A percentile compares a stretch with the other conserved stretches of the same genome.
Conservation (phyloP, 1,139 yeast genomes). For the Magnusiomyces starmeri region DNA sequence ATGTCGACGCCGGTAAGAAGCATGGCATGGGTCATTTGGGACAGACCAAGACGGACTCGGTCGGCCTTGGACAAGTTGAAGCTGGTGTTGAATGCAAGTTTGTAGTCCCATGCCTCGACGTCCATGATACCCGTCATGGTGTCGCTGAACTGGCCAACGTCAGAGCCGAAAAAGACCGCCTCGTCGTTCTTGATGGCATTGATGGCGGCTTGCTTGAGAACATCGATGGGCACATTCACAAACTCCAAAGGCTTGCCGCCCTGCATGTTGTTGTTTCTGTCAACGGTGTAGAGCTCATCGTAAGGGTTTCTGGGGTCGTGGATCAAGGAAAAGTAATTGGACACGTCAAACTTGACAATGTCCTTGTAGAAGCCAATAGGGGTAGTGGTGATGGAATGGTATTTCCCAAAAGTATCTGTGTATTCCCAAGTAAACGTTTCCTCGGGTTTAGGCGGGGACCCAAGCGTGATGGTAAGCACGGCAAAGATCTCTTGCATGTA, state of each 20-base stretch:
- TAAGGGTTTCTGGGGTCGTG: slow-evolving; percentile 56
- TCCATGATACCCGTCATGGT: slow-evolving; percentile 48
- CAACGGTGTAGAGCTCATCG: slow-evolving; percentile 53
- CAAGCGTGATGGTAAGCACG: slow-evolving; percentile 49
- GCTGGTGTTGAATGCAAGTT: slow-evolving; percentile 47
- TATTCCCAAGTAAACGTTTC: slow-evolving; percentile 55
- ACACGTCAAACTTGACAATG: slow-evolving; percentile 42
- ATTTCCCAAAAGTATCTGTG: slow-evolving; percentile 49
- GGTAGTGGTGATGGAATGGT: slow-evolving; percentile 41
- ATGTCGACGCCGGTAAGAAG: slow-evolving; percentile 57
- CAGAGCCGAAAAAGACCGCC: slow-evolving; percentile 66
- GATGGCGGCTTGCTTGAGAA: slow-evolving; percentile 49
- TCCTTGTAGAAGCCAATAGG: slow-evolving; percentile 47
- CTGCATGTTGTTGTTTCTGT: slow-evolving; percentile 49
- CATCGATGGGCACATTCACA: slow-evolving; percentile 46
- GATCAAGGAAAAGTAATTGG: slow-evolving; percentile 48
- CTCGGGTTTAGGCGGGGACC: slow-evolving; percentile 54
- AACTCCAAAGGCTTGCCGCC: slow-evolving; percentile 61
- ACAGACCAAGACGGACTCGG: slow-evolving; percentile 49
- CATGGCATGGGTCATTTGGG: slow-evolving; percentile 66
- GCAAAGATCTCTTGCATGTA: slow-evolving; percentile 49
- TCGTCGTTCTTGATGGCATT: slow-evolving; percentile 52
- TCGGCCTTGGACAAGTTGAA: slow-evolving; percentile 47
- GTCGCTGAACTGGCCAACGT: slow-evolving; percentile 53
- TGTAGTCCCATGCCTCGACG: slow-evolving; percentile 48